These are phyloP conservation scores for Moesziomyces antarcticus DNA, from an alignment of 1,284 basidiomycete species.

Conservation along the genomic window DNA sequence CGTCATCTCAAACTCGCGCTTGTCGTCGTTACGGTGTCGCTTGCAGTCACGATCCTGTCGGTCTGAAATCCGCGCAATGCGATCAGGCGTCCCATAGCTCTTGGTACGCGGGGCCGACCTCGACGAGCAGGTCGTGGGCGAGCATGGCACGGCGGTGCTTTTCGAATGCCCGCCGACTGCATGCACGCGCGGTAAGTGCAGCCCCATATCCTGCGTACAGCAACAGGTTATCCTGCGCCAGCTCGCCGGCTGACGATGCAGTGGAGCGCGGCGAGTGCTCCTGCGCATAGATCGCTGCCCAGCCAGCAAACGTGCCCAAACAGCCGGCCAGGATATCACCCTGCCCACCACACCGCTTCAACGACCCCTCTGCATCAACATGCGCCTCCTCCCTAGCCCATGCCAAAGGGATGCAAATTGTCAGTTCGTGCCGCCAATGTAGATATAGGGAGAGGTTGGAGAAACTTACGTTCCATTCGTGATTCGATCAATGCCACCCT, in stretches of 20 bases:
- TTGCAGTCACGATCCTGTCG: no score
- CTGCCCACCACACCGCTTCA: conserved; percentile 94
- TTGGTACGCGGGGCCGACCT: conserved; percentile 68
- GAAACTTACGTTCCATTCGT: conserved; percentile 40
- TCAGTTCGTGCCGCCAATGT: background rate
- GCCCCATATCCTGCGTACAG: conserved; percentile 88
- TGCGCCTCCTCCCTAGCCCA: conserved; percentile 73
- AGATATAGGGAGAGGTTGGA: background rate
- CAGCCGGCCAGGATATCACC: conserved; percentile 91
- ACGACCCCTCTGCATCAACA: conserved; percentile 79
- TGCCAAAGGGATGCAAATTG: conserved; percentile 40
- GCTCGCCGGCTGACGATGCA: background rate
- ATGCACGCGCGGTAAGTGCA: conserved; percentile 85
- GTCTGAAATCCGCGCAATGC: no score
- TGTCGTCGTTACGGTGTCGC: no score
- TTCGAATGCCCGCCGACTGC: conserved; percentile 80
- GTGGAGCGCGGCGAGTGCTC: conserved; percentile 1
- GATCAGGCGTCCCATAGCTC: conserved; percentile 17
- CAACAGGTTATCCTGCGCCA: conserved; percentile 74
- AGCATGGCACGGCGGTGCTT: conserved; percentile 84
- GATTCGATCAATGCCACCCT: conserved; percentile 73
- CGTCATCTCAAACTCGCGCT: no score
- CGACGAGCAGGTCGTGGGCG: conserved; percentile 81
- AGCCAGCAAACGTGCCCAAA: conserved; percentile 88
- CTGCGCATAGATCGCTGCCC: conserved; percentile 87